Evolutionary conservation across 306 rosid genomes (phyloP).

Genomic region (Vachellia collinsii): DNA sequence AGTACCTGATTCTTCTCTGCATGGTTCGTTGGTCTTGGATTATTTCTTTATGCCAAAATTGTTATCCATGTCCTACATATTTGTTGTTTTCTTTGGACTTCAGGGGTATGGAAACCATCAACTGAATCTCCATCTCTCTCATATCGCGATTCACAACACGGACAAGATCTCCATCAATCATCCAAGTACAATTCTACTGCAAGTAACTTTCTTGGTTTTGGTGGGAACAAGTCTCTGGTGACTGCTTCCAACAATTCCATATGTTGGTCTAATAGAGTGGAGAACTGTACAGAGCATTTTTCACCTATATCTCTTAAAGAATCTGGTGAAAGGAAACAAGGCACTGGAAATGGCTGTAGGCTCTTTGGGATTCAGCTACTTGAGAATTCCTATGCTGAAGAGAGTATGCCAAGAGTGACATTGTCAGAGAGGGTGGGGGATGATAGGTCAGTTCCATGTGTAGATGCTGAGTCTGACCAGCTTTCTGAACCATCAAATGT

Average conservation of each 20-base stretch:
- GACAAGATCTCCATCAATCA: slow-evolving; percentile 63
- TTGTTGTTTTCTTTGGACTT: neutral
- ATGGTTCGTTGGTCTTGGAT: slow-evolving; percentile 53
- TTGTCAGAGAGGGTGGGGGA: slow-evolving; percentile 53
- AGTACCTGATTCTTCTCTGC: slow-evolving; percentile 54
- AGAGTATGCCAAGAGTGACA: slow-evolving; percentile 49
- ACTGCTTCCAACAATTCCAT: slow-evolving; percentile 63
- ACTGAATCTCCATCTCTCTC: slow-evolving; percentile 71
- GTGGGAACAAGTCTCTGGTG: slow-evolving; percentile 61
- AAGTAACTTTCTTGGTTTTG: slow-evolving; percentile 62
- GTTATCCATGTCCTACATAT: slow-evolving; percentile 2
- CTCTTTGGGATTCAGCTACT: slow-evolving; percentile 89
- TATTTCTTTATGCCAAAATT: neutral
- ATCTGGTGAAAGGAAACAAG: slow-evolving; percentile 68
- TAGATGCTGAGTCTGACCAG: slow-evolving; percentile 79
- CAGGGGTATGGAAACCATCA: slow-evolving; percentile 79
- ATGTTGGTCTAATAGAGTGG: slow-evolving; percentile 72
- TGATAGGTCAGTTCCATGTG: slow-evolving; percentile 52
- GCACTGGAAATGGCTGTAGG: slow-evolving; percentile 75
- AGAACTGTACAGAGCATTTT: slow-evolving; percentile 50
- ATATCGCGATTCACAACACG: slow-evolving; percentile 62
- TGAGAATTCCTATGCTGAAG: slow-evolving; percentile 65
- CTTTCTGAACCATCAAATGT: slow-evolving; percentile 89
- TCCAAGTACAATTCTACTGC: slow-evolving; percentile 67
- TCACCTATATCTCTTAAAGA: slow-evolving; percentile 53